A percentile compares a stretch with the other conserved stretches of the same genome.
These are phyloP conservation scores for Colletotrichum paranaense DNA, from an alignment of 2,329 filamentous ascomycete genomes.

Conservation along the genomic window DNA sequence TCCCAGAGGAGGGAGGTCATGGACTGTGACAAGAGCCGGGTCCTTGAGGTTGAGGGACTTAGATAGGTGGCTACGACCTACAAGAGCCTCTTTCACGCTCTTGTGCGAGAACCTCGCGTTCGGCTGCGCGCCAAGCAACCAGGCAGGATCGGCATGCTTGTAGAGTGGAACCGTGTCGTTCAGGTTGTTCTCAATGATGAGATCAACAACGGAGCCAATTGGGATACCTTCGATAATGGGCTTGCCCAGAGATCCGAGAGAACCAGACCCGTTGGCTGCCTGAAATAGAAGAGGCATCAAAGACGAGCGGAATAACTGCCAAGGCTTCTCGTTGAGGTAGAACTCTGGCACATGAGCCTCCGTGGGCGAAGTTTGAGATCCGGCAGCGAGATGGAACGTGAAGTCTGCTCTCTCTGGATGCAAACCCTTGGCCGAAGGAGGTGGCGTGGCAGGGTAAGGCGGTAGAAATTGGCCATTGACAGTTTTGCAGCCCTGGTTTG, in stretches of 20 bases:
- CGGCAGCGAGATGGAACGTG: constrained; percentile 18
- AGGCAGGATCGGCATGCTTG: constrained; percentile 39
- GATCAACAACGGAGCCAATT: constrained; percentile 34
- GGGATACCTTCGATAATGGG: constrained; percentile 15
- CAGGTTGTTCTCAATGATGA: constrained; percentile 26
- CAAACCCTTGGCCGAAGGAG: constrained; percentile 23
- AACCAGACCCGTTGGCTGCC: not conserved
- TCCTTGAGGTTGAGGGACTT: constrained; percentile 1
- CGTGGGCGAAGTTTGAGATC: constrained; percentile 15
- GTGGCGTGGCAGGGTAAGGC: constrained; percentile 30
- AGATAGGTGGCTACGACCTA: not conserved
- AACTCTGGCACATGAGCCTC: constrained; percentile 10
- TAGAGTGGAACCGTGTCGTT: constrained; percentile 36
- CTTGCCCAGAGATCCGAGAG: not conserved
- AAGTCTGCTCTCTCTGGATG: constrained; percentile 30
- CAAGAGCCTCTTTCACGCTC: constrained; percentile 16
- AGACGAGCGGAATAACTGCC: constrained; percentile 31
- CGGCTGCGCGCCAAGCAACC: constrained; percentile 33
- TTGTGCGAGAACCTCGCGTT: constrained; percentile 17
- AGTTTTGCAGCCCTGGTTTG: constrained; percentile 25
- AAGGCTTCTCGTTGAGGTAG: constrained; percentile 33
- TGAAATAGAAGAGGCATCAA: constrained; percentile 37
- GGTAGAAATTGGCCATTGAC: constrained; percentile 20
- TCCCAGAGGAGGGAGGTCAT: constrained; percentile 26
- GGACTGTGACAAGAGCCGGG: constrained; percentile 6